phyloP scores from a whole-genome alignment of 2,329 filamentous ascomycete species.

The Colletotrichum liaoningense region DNA sequence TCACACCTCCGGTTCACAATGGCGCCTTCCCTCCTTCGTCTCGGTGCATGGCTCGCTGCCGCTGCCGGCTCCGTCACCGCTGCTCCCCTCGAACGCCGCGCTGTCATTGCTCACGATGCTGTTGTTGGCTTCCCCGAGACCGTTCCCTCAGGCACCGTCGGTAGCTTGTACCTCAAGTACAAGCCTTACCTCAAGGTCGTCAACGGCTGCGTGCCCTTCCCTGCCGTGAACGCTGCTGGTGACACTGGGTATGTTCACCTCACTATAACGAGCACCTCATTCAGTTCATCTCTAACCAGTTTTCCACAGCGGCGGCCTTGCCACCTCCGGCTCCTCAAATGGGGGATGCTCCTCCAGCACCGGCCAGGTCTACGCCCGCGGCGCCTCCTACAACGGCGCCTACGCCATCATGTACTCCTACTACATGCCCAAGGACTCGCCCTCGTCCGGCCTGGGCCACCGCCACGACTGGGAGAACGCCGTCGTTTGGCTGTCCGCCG shows the following conservation, averaged over 20 bases:
- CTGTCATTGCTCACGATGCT: slow-evolving; percentile 45
- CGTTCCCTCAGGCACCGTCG: slow-evolving; percentile 43
- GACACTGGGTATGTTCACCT: slow-evolving; percentile 62
- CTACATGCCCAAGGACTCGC: slow-evolving; percentile 56
- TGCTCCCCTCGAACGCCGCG: slow-evolving; percentile 42
- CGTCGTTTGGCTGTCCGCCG: slow-evolving; percentile 47
- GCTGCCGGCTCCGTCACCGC: slow-evolving; percentile 31
- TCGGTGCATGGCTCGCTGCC: slow-evolving; percentile 34
- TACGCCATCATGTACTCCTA: slow-evolving; percentile 48
- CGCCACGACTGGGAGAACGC: slow-evolving; percentile 51
- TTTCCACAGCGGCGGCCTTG: slow-evolving; percentile 42
- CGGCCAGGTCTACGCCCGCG: slow-evolving; percentile 49
- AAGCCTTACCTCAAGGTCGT: slow-evolving; percentile 54
- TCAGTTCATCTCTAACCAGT: slow-evolving; percentile 30
- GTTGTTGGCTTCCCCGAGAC: slow-evolving; percentile 47
- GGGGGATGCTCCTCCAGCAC: slow-evolving; percentile 43
- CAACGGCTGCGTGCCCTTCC: slow-evolving; percentile 72
- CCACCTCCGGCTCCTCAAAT: slow-evolving; percentile 40
- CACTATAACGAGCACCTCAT: not conserved
- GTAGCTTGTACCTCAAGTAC: slow-evolving; percentile 47
- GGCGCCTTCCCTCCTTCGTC: slow-evolving; percentile 33
- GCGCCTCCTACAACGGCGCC: slow-evolving; percentile 39
- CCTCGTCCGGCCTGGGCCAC: slow-evolving; percentile 47
- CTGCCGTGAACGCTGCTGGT: slow-evolving; percentile 67
- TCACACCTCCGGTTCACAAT: slow-evolving; percentile 1